Evolutionary conservation across 345 rosid genomes (phyloP), one percentile per base, ranked within the genome.

Genomic region (Syzygium aqueum): DNA sequence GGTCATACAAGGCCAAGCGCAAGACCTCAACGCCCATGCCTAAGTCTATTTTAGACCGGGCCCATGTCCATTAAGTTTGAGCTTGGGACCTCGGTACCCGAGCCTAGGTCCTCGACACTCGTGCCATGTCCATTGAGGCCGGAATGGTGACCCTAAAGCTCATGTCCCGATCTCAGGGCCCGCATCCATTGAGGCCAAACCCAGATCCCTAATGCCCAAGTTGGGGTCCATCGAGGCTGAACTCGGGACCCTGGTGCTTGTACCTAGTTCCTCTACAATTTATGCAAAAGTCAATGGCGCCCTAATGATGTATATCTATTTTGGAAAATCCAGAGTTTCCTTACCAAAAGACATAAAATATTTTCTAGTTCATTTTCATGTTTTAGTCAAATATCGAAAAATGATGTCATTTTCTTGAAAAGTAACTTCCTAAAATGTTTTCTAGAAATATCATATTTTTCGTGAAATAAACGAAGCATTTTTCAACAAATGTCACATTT

Each of bases 1-100:
- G 1, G 33, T 61, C 9, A 61, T 13, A 12, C 17, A 59, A 59
- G 14, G 67, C 67, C 27, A 27, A 16, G 33, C 33, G 27, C 14
- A 7, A 59, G 7, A 27, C 14, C 67, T 56, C 0, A 3, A 27
- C 30, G 0, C 13, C 7, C 27, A 9, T 0, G 5, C 73, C 10
- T 13, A 13, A 4, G 73, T 61, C 37, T 17, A n/a, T 61, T 0
- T 33, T 4, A 61, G 73, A 28, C 0, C 9, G 0, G 33, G 33
- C 46, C 46, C 46, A 43, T 6, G 46, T 43, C 46, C 46, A 43
- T 43, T 43, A 7, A 7, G 46, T 43, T 43, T 2, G 0, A 16
- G 17, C 28, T 33, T 4, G 10, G 67, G 67, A 59, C 67, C 14
- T 59, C 14, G 8, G 15, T 59, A 30, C 67, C 1, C 7, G 2